phyloP scores from a whole-genome alignment of 805 yeast genomes.

The Metschnikowia rubicola region DNA sequence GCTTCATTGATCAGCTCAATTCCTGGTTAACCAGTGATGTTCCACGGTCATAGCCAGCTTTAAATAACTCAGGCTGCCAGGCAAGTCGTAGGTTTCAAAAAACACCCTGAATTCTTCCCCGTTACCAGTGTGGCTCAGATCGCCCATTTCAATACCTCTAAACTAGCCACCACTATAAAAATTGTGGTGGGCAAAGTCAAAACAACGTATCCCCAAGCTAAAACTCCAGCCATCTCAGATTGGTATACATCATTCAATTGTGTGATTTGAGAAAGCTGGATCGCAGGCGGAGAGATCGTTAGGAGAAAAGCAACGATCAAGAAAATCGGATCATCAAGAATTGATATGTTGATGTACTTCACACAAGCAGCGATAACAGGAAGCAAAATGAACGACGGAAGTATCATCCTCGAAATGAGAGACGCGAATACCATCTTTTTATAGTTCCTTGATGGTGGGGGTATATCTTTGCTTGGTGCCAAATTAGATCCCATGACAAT shows the following conservation, averaged over 20 bases:
- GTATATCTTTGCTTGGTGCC: constrained; percentile 63
- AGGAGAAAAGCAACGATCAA: constrained; percentile 71
- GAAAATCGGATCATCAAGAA: constrained; percentile 78
- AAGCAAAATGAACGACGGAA: constrained; percentile 64
- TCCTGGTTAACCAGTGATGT: no score
- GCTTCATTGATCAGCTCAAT: no score
- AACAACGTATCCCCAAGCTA: constrained; percentile 79
- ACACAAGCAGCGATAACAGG: constrained; percentile 66
- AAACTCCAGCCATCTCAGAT: constrained; percentile 77
- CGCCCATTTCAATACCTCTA: constrained; percentile 58
- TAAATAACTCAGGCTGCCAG: no score
- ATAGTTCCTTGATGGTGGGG: constrained; percentile 62
- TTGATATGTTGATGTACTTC: constrained; percentile 60
- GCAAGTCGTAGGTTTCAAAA: no score
- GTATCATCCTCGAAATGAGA: constrained; percentile 70
- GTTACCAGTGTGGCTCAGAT: background rate
- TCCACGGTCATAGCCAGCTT: no score
- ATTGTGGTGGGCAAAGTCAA: constrained; percentile 76
- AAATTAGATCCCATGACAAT: constrained; percentile 78
- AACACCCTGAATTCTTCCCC: background rate
- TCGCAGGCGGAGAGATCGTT: constrained; percentile 80
- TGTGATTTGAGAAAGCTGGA: constrained; percentile 77
- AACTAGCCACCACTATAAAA: constrained; percentile 62
- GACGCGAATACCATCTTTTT: constrained; percentile 65
- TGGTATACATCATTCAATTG: constrained; percentile 73